These are phyloP conservation scores for Claviceps sp. DNA, from an alignment of 2,329 filamentous ascomycete genomes.

Conservation along the genomic window DNA sequence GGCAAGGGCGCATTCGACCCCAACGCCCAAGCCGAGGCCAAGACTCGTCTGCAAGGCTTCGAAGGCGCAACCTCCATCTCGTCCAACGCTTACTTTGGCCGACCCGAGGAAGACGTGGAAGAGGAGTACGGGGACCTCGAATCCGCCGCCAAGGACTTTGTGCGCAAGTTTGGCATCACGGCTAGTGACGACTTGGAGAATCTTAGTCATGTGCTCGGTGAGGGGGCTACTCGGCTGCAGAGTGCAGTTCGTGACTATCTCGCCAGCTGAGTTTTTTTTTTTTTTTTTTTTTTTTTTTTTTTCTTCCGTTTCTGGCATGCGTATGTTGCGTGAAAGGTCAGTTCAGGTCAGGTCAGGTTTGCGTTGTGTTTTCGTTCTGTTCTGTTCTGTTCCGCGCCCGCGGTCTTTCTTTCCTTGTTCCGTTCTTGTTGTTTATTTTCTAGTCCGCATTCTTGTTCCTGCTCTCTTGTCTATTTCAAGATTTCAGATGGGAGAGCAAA, in stretches of 20 bases:
- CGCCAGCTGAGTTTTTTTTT: slow-evolving; percentile 31
- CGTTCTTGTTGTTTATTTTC: neutral
- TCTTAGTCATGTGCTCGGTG: slow-evolving; percentile 66
- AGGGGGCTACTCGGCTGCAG: slow-evolving; percentile 74
- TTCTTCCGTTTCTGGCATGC: neutral
- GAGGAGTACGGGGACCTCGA: slow-evolving; percentile 89
- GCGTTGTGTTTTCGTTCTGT: neutral
- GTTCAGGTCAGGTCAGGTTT: neutral
- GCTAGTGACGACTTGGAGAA: slow-evolving; percentile 94
- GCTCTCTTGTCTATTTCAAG: no score
- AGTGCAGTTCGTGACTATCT: slow-evolving; percentile 55
- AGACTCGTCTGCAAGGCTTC: slow-evolving; percentile 76
- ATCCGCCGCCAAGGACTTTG: slow-evolving; percentile 87
- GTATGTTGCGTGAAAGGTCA: neutral
- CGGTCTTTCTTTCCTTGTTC: neutral
- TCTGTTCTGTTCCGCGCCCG: no score
- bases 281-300: no score
- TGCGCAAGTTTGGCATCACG: slow-evolving; percentile 88
- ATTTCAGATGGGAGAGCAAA: neutral
- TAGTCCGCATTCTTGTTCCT: neutral
- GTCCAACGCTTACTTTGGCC: slow-evolving; percentile 94
- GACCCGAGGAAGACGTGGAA: slow-evolving; percentile 66
- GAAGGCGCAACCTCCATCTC: slow-evolving; percentile 88
- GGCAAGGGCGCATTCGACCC: slow-evolving; percentile 81
- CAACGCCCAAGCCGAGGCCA: slow-evolving; percentile 68